Base-by-base conservation (phyloP, 2,329 filamentous ascomycete species). In the Xylaria digitata region DNA sequence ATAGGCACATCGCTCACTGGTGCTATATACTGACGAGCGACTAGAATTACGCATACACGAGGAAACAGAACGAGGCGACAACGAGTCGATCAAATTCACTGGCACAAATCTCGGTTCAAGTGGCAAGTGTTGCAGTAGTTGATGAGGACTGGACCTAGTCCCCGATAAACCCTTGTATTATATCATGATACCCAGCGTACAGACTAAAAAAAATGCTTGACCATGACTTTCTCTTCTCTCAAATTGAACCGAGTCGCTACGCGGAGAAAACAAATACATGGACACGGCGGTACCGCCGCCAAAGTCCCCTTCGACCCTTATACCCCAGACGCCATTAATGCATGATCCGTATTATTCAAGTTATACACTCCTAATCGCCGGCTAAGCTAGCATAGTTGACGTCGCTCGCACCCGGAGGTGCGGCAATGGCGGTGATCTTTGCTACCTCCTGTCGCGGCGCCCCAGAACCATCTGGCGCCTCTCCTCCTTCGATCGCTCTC, bases 51-150 rank as follows among this genome's bases (percentile, higher is more conserved):
- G 90, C 58, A 97, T 99, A 80, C 96, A 98, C 78, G 87, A 97
- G 68, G 83, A 97, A 71, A 99, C 91, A 34, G 95, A 99, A 80
- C 86, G 93, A 71, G 94, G 96, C 61, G 92, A 98, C 80, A 99
- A 99, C 77, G 94, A 97, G 73, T 92, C 90, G 40, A 88, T 97
- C 75, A 96, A 94, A 80, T 83, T 88, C 58, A 85, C 85, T 2
- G 80, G 73, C 48, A 68, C 78, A 66, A 80, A 66, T 23, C 72
- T 72, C 17, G 71, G 72, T 53, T 70, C 72, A 2, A 72, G 70
- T 11, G 70, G 68, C 56, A 76, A 66, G 50, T 75, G 76, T 56
- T 66, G 71, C 26, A 71, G 71, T 56, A 73, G 70, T 56, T 75
- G 56, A 73, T 56, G 61, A 26, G 61, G 49, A 59, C 48, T 26